Base-by-base conservation (phyloP, 1,139 yeast genomes). In the Pichiaceae sp. region DNA sequence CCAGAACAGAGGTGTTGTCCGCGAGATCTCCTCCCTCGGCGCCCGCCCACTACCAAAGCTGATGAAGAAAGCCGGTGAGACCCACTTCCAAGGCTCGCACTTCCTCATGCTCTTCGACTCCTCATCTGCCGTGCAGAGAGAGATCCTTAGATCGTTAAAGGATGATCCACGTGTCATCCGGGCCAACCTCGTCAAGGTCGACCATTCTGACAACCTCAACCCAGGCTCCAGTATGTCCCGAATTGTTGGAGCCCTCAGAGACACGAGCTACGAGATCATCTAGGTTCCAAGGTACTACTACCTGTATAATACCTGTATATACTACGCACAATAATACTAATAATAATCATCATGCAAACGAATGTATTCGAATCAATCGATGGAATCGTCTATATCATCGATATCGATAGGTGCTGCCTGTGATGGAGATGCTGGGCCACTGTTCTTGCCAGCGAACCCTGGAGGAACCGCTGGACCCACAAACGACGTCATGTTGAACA, bases 141-240 rank as follows among this genome's bases (percentile, higher is more conserved):
- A 87, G 62, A 76, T 91, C 40, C 63, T 79, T 47, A 73, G 95
- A 62, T 78, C 94, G 3, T 64, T 89, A 49, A 75, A 82, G 53
- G 74, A 75, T 46, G 98, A 89, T 60, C 96, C 97, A 21, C 80
- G 97, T 63, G 79, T 89, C 46, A 75, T 89, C 43, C 72, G 96
- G 56, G 76, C 93, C 21, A 74, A 78, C 42, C 70, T 89, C 31
- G 70, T 81, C 39, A 84, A 76, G 56, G 78, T 80, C 37, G 77
- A 83, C 44, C 78, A 79, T 45, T 63, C 62, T 27, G 66, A 66
- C 52, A 62, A 62, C 30, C 64, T 78, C 44, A 74, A 73, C 47
- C 65, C 70, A 12, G 77, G 78, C 16, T 61, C 75, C 29, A 72
- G 84, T 3, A 57, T 70, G 40, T 68, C 68, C 35, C 63, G 64